Conservation (phyloP, 495 filamentous ascomycete species). For the Apiosordaria backusii region DNA sequence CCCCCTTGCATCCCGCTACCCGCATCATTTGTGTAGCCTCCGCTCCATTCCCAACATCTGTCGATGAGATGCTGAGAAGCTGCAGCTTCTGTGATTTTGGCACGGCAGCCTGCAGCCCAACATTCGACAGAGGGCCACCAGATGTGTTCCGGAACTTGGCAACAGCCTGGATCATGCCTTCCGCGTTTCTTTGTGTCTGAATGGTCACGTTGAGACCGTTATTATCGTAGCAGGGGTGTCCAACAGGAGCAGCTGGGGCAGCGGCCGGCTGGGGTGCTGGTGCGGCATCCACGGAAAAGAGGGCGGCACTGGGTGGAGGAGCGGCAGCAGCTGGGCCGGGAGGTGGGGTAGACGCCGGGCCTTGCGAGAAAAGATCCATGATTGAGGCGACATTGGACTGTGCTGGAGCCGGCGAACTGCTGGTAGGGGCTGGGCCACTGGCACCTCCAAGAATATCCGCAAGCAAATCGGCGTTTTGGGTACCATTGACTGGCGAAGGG, state of each 20-base stretch:
- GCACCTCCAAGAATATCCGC: conserved; percentile 78
- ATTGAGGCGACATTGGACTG: conserved; percentile 69
- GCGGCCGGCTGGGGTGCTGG: conserved; percentile 45
- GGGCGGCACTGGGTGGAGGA: conserved; percentile 41
- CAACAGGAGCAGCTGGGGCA: conserved; percentile 47
- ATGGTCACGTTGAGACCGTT: conserved; percentile 78
- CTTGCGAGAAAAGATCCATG: conserved; percentile 74
- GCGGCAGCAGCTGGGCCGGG: conserved; percentile 34
- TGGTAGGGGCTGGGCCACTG: conserved; percentile 46
- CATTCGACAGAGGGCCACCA: conserved; percentile 58
- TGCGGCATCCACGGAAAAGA: conserved; percentile 40
- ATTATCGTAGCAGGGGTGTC: conserved; percentile 76
- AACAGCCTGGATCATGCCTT: conserved; percentile 67
- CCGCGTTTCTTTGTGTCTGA: conserved; percentile 73
- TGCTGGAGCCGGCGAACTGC: conserved; percentile 50
- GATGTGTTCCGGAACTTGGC: conserved; percentile 79
- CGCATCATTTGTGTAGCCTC: conserved; percentile 90
- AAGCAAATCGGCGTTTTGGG: conserved; percentile 76
- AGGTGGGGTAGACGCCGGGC: conserved; percentile 26
- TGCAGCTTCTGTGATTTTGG: conserved; percentile 93
- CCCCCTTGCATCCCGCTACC: conserved; percentile 75
- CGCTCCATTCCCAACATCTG: conserved; percentile 68
- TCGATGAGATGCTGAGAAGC: conserved; percentile 76
- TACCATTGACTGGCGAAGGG: conserved; percentile 58
- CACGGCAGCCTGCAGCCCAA: conserved; percentile 88